phyloP scores from a whole-genome alignment of 805 yeast genomes.

The Myxozyma lipomycoides region DNA sequence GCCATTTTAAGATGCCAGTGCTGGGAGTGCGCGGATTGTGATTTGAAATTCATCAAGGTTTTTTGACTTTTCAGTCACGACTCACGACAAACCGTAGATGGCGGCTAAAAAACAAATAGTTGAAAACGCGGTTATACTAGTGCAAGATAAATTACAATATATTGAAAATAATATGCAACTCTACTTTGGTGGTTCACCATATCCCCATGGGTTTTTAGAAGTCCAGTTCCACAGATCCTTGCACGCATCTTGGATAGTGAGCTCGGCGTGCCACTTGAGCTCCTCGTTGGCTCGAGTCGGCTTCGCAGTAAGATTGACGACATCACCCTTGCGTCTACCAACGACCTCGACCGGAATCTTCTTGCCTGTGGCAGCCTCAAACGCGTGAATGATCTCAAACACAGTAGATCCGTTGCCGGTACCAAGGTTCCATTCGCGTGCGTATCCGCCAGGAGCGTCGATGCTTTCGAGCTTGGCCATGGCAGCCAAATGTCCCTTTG shows the following conservation, averaged over 20 bases:
- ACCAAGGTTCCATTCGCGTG: slow-evolving; percentile 79
- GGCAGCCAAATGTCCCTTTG: slow-evolving; percentile 72
- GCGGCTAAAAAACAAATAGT: no score
- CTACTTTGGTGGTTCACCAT: slow-evolving; percentile 27
- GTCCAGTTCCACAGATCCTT: slow-evolving; percentile 77
- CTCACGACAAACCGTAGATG: no score
- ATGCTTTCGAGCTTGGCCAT: slow-evolving; percentile 48
- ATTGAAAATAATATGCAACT: no score
- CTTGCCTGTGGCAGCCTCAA: slow-evolving; percentile 60
- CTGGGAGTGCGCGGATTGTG: no score
- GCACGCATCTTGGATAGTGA: slow-evolving; percentile 60
- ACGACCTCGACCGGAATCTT: slow-evolving; percentile 61
- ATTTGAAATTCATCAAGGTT: no score
- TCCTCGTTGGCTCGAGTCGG: slow-evolving; percentile 64
- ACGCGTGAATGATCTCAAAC: slow-evolving; percentile 62
- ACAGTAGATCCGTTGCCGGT: slow-evolving; percentile 80
- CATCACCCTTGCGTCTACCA: slow-evolving; percentile 73
- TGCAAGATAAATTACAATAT: no score
- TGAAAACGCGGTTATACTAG: no score
- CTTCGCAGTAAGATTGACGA: slow-evolving; percentile 66
- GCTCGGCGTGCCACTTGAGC: slow-evolving; percentile 58
- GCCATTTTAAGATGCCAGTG: no score
- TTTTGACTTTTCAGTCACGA: no score
- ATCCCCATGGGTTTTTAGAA: slow-evolving; percentile 62
- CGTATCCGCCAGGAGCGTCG: slow-evolving; percentile 45